Base-by-base conservation (phyloP, 139 green algal genomes). In the Mychonastes homosphaera region DNA sequence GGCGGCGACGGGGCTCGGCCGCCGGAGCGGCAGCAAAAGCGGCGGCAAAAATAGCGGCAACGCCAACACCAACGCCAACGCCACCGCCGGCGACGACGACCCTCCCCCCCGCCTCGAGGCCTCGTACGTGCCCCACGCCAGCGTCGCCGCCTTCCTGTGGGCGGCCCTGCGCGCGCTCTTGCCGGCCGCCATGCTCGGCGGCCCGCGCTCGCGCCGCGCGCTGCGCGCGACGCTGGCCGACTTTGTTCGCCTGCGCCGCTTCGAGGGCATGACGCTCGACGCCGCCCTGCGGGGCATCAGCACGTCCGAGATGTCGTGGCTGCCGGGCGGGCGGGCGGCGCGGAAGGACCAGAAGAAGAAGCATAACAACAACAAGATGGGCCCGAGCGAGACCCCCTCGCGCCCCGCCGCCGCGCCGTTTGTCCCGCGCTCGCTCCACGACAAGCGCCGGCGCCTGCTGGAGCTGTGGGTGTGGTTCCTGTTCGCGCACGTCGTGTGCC, bases 401-500 rank as follows among this genome's bases (percentile, higher is more conserved):
- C 8, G 55, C 47, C 29, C 21, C 5, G 8, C 21, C 34, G 56
- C 10, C 12, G 44, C 52, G 15, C 58, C n/a, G n/a, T n/a, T n/a
- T n/a, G n/a, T n/a, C n/a, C n/a, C 64, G 7, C 29, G 49, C 24
- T 40, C 33, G 2, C 47, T 69, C 30, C 57, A 63, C 33, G 9
- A 41, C 12, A 48, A 32, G 6, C 34, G 48, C n/a, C 45, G 48
- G 38, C 75, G 74, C 5, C 38, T 55, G 56, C 64, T 85, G 53
- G 38, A 27, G 4, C 56, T 70, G 5, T 94, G 87, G 87, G 40
- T 86, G 10, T 63, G 60, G 29, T 96, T 83, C 83, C 56, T 96
- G 39, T 62, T 96, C 12, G 47, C 33, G 1, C 54, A 69, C 7
- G 39, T 91, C 39, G 67, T 88, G 48, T 47, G 84, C 35, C 89